Base-by-base conservation (phyloP, 2,329 filamentous ascomycete species). In the Aspergillus aculeatus region DNA sequence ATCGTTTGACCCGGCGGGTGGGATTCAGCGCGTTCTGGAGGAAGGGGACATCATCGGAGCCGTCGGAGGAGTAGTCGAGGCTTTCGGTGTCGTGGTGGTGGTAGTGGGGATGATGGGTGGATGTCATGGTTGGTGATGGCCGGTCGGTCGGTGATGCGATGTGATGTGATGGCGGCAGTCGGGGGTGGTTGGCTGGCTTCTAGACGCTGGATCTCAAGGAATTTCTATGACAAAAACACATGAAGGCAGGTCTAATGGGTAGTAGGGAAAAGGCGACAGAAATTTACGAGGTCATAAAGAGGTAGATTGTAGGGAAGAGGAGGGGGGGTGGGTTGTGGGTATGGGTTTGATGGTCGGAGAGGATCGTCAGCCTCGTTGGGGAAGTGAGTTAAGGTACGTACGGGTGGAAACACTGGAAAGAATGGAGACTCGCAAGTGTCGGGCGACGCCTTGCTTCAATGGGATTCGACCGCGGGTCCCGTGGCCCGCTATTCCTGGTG, bases 41-140 rank as follows among this genome's bases (percentile, higher is more conserved):
- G 44, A 60, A 59, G 54, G 61, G 58, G 19, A 64, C 64, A 56
- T 67, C 64, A 14, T 69, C 64, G 31, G 64, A 64, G 56, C 74
- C 72, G 59, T 76, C 70, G 35, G 76, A 68, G 29, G 73, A 67
- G 41, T 75, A 72, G 1, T 72, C 67, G 29, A 71, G 59, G 12
- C 65, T 68, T 35, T 72, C 71, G 41, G 75, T 59, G 5, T 67
- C 62, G 38, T 59, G 54, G 7, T 64, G 41, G 12, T 64, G 41
- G 12, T 29, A 51, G 24, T 29, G 12, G 48, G 7, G 26, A 29
- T 24, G 26, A n/a, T 32, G 31, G 7, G 48, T 50, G 12, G 23
- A 26, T 35, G 49, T 19, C 31, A 21, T 51, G 38, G 35, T 53
- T 29, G 44, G 47, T 26, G 29, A 32, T 44, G 32, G 38, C 6